Evolutionary conservation across 495 filamentous ascomycete genomes (phyloP), one percentile per base, ranked within the genome.

Genomic region (Cercophora samala): DNA sequence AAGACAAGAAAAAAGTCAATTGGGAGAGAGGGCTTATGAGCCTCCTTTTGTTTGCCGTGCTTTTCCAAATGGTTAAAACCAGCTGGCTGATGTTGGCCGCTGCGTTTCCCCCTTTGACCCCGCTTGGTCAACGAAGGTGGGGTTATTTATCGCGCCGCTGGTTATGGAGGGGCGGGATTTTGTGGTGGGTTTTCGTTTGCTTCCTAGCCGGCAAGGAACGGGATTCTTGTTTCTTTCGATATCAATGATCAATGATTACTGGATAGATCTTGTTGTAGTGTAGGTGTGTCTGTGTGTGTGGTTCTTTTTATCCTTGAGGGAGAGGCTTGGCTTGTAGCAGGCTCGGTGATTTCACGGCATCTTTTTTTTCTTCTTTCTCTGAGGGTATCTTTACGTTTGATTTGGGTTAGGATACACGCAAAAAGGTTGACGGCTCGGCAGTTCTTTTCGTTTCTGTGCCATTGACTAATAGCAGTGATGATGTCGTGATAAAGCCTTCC

Each of bases 261-360:
- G 37, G 37, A 18, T 46, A 17, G 37, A 46, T 46, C 24, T 58
- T 25, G 23, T 58, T 5, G 15, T n/a, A n/a, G n/a, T n/a, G n/a
- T n/a, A n/a, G n/a, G n/a, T n/a, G n/a, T n/a, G n/a, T n/a, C n/a
- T n/a, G n/a, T n/a, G 37, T 13, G 9, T 46, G 37, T 46, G 37
- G 2, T 17, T 24, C 58, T n/a, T 23, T 19, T 32, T 60, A 32
- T 60, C 25, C 53, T 25, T 6, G 26, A 29, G 26, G 26, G 26
- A 29, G 26, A 8, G 8, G 26, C 26, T 29, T 29, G 26, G 26
- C 26, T 29, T 29, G 8, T 29, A 29, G 26, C 42, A 46, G 22
- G 23, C 63, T 77, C 75, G 75, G 75, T 26, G 75, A 74, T 73
- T 74, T 75, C 68, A 68, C 75, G 75, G 75, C 69, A 74, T 77